Evolutionary conservation across 2,329 filamentous ascomycete genomes (phyloP), one percentile per base, ranked within the genome.

Genomic region (Trichoderma harzianum): DNA sequence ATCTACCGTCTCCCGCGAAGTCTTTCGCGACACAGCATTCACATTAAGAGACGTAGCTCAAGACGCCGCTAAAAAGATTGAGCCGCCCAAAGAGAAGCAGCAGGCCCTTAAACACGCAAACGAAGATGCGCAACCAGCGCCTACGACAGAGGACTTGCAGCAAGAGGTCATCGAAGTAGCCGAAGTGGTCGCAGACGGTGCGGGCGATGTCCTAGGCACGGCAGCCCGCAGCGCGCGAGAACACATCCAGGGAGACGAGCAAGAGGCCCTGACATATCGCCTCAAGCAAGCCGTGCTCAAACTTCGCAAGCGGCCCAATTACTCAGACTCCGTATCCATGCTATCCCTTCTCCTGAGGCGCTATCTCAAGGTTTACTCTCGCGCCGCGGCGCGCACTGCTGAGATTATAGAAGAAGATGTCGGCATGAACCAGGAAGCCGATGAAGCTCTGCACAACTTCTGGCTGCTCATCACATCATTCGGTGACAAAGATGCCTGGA

Each of bases 11-110:
- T 92, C 91, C 14, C 90, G 92, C 55, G 92, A 97, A 78, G 91
- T 98, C 0, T 94, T 98, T 79, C 90, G 90, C 66, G 95, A 98
- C 76, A 94, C 94, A 3, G 93, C 94, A 0, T 91, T 93, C 73
- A 91, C 92, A 0, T 80, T 97, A 7, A 93, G 94, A 0, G 86
- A 90, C 18, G 92, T 91, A 1, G 94, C 95, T 0, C 88, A 92
- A 74, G 85, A 93, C 73, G 91, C 91, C 0, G 94, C 90, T 3
- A 89, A 94, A 76, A 85, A 91, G 74, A 83, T 97, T 10, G 90
- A 93, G 76, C 92, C 93, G 0, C 90, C 91, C 0, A 76, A 87
- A 21, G 84, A 88, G 67, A 89, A 93, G 34, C 85, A 86, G 74
- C 84, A 87, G 70, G 81, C 83, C 1, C 77, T 91, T 43, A 86